Base-by-base conservation (phyloP, 2,329 filamentous ascomycete species). In the Trichoderma sp. region DNA sequence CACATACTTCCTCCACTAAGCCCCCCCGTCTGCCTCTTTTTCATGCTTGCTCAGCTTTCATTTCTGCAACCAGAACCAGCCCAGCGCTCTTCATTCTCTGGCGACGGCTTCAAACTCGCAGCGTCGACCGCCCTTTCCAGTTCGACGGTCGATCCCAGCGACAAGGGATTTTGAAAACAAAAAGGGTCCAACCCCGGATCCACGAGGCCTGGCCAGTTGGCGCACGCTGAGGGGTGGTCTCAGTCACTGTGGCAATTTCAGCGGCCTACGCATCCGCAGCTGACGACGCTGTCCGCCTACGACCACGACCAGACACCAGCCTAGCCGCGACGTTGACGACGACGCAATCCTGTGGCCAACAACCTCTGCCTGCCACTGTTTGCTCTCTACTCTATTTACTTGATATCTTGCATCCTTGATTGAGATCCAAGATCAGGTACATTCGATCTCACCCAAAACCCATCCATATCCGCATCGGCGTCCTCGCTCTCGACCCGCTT, bases 211-310 rank as follows among this genome's bases (percentile, higher is more conserved):
- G 26, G 14, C 64, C 32, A 57, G 43, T 68, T 63, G 65, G 51
- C 61, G 66, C 56, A 70, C 60, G 60, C 57, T 64, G 71, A 72
- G 71, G 71, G 71, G 71, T 71, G 71, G 53, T 53, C 57, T 67
- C 71, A 71, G 68, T 71, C 71, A 51, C 71, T 71, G 71, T 73
- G 71, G 71, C 71, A 72, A 73, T 71, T 72, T 73, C 60, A 61
- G 72, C 75, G 71, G 77, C 72, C 74, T 78, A 77, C 74, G 74
- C 74, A 77, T 73, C 74, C 74, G 62, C 74, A 74, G 75, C 78
- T 79, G 75, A 76, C 77, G 75, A 79, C 75, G 73, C 76, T 76
- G 65, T 72, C 73, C 47, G 60, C 60, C 57, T 72, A 74, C 75
- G 70, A 76, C 73, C 57, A 74, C 73, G 63, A 34, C 24, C 51